A percentile compares a stretch with the other conserved stretches of the same genome.
Evolutionary conservation across 1,139 yeast species (phyloP).

Genomic region (Kodamaea fungicola): DNA sequence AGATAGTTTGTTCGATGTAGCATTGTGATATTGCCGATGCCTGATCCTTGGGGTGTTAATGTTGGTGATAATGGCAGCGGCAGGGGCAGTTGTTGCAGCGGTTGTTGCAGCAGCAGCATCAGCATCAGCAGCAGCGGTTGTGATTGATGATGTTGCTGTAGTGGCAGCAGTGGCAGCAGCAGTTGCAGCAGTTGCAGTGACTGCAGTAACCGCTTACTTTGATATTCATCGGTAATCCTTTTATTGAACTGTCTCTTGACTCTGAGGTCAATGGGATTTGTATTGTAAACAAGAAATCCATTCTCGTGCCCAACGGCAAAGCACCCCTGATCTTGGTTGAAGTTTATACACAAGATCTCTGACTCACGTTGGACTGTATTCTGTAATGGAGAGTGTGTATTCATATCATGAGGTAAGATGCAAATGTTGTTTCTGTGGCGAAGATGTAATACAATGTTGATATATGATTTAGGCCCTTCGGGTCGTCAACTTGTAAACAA

Average conservation of each 20-base stretch:
- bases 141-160: slow-evolving; percentile 2
- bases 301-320: slow-evolving; percentile 79
- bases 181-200: slow-evolving; percentile 3
- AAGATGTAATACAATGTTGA: background rate
- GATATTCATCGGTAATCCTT: slow-evolving; percentile 5
- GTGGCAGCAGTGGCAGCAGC: background rate
- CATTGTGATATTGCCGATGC: slow-evolving; percentile 78
- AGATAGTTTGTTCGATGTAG: slow-evolving; percentile 86
- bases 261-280: slow-evolving; percentile 81
- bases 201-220: slow-evolving; percentile 9
- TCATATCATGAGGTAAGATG: slow-evolving; percentile 22
- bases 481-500: slow-evolving; percentile 1
- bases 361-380: slow-evolving; percentile 24
- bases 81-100: slow-evolving; percentile 3
- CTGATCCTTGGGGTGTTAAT: slow-evolving; percentile 32
- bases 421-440: background rate
- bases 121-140: slow-evolving; percentile 1
- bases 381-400: slow-evolving; percentile 33
- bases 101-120: slow-evolving; percentile 1
- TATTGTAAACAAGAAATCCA: slow-evolving; percentile 84
- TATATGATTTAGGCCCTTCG: background rate
- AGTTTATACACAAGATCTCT: slow-evolving; percentile 55
- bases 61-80: slow-evolving; percentile 2
- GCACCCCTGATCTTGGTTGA: slow-evolving; percentile 90
- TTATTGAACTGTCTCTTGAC: slow-evolving; percentile 57